These are phyloP conservation scores for Spathaspora arborariae DNA, from an alignment of 805 yeast genomes.

Conservation along the genomic window DNA sequence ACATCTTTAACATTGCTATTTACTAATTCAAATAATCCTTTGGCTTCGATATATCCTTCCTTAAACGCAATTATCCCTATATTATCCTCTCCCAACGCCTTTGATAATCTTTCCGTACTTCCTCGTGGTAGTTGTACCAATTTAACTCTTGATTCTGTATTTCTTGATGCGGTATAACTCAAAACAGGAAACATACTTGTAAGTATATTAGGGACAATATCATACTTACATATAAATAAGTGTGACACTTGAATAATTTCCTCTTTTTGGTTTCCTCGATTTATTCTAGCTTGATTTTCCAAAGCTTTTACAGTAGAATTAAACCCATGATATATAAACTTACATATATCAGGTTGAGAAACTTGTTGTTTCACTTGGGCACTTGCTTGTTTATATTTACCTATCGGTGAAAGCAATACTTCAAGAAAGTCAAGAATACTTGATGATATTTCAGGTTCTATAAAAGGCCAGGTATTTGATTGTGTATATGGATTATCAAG, in stretches of 20 bases:
- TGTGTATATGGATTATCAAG: constrained; percentile 61
- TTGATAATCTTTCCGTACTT: constrained; percentile 26
- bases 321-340: constrained; percentile 44
- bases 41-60: constrained; percentile 27
- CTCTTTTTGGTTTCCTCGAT: constrained; percentile 3
- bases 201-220: constrained; percentile 47
- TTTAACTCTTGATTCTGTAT: constrained; percentile 37
- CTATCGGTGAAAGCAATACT: constrained; percentile 29
- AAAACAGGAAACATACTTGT: constrained; percentile 58
- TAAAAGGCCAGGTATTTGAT: constrained; percentile 37
- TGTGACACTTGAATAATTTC: constrained; percentile 22
- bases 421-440: constrained; percentile 36
- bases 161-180: constrained; percentile 40
- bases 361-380: constrained; percentile 1
- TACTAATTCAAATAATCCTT: constrained; percentile 24
- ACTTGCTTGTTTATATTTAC: constrained; percentile 18
- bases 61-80: constrained; percentile 33
- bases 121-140: constrained; percentile 59
- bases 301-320: constrained; percentile 50
- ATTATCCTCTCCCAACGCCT: constrained; percentile 22
- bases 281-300: constrained; percentile 36
- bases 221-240: constrained; percentile 61
- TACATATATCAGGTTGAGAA: constrained; percentile 21
- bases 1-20: constrained; percentile 31
- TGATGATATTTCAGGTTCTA: constrained; percentile 33